Percentiles rank a stretch among this genome's conserved stretches.
These are phyloP conservation scores for Malus sieversii DNA, from an alignment of 306 rosid genomes.

Conservation along the genomic window DNA sequence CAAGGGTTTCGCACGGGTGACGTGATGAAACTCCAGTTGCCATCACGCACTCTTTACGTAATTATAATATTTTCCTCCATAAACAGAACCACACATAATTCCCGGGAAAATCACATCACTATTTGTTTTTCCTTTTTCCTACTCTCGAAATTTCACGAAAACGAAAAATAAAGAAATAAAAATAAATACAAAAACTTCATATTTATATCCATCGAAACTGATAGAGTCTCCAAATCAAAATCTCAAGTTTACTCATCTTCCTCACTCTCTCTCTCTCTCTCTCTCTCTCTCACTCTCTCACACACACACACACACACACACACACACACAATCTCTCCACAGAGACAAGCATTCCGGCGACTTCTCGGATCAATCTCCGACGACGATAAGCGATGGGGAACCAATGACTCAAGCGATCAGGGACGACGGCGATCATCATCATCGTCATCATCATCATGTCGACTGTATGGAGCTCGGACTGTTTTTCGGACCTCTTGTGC, in stretches of 20 bases:
- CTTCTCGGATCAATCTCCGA: constrained; percentile 11
- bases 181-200: constrained; percentile 12
- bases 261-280: background rate
- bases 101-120: background rate
- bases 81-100: constrained; percentile 1
- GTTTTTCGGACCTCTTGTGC: constrained; percentile 67
- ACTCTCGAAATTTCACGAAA: background rate
- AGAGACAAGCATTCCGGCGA: constrained; percentile 20
- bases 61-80: background rate
- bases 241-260: background rate
- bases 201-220: constrained; percentile 51
- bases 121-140: background rate
- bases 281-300: background rate
- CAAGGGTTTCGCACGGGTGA: background rate
- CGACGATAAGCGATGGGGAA: constrained; percentile 30
- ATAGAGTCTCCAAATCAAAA: constrained; percentile 22
- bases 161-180: background rate
- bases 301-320: background rate
- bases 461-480: constrained; percentile 68
- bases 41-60: constrained; percentile 2
- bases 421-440: constrained; percentile 27
- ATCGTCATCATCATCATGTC: background rate
- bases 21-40: background rate
- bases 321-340: background rate
- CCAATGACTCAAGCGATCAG: constrained; percentile 39